Evolutionary conservation across 371 early-diverging fungal species (phyloP).

Genomic region (Fennellomyces sp.): DNA sequence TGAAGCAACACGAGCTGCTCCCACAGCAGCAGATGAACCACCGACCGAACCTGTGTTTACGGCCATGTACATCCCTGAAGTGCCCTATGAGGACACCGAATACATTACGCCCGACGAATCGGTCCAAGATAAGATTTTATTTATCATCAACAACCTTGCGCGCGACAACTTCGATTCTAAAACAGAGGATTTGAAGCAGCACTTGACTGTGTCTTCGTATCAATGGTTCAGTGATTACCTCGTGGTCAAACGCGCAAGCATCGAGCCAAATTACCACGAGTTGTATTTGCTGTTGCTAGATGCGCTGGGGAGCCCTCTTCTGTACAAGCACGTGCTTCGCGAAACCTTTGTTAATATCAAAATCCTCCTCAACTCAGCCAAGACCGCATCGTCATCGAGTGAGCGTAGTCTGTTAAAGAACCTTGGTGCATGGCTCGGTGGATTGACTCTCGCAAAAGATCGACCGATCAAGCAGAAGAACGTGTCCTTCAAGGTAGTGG

Average conservation of each 20-base stretch:
- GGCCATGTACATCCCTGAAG: conserved; percentile 49
- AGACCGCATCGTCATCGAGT: conserved; percentile 86
- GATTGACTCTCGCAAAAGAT: conserved; percentile 93
- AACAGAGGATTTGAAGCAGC: conserved; percentile 74
- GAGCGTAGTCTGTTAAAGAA: conserved; percentile 93
- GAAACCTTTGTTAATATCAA: conserved; percentile 90
- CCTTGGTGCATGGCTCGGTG: conserved; percentile 96
- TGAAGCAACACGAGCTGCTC: neutral
- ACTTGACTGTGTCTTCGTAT: conserved; percentile 67
- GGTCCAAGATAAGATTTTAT: conserved; percentile 91
- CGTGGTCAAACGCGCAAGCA: conserved; percentile 92
- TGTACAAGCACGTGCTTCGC: conserved; percentile 77
- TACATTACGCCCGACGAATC: conserved; percentile 71
- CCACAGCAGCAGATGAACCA: conserved; percentile 12
- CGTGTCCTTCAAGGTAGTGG: conserved; percentile 84
- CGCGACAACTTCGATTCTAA: conserved; percentile 85
- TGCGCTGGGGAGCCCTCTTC: conserved; percentile 57
- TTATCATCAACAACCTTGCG: conserved; percentile 95
- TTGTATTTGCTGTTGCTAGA: conserved; percentile 85
- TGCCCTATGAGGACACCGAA: conserved; percentile 32
- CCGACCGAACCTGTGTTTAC: conserved; percentile 50
- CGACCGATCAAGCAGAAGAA: conserved; percentile 93
- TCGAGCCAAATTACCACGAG: conserved; percentile 94
- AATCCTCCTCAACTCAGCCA: conserved; percentile 89
- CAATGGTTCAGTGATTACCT: conserved; percentile 93